phyloP scores from a whole-genome alignment of 441 rosid species.

The Jatropha podagrica region DNA sequence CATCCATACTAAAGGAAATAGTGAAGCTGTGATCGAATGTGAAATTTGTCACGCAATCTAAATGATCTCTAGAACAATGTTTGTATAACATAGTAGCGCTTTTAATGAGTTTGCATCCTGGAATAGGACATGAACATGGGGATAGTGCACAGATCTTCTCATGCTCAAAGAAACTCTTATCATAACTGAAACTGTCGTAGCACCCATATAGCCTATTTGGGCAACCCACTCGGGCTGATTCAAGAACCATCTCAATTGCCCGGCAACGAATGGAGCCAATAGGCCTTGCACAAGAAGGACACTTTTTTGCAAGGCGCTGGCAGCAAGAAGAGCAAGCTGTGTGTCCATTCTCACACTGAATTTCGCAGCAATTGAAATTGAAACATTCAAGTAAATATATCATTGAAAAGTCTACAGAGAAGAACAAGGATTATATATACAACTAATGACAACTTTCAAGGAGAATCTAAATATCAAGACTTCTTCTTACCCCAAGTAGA shows the following conservation, averaged over 20 bases:
- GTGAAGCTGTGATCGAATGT: too few species aligned
- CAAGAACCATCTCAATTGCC: slow-evolving; percentile 60
- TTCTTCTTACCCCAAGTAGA: too few species aligned
- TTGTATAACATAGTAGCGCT: too few species aligned
- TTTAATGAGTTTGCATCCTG: not conserved
- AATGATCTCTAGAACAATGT: too few species aligned
- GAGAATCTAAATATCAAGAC: too few species aligned
- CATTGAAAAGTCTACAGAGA: too few species aligned
- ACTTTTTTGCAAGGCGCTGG: slow-evolving; percentile 31
- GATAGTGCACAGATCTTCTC: not conserved
- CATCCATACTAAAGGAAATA: too few species aligned
- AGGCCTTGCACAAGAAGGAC: slow-evolving; percentile 45
- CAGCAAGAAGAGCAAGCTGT: slow-evolving; percentile 54
- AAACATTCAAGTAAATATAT: too few species aligned
- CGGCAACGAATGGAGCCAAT: slow-evolving; percentile 52
- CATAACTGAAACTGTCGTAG: slow-evolving; percentile 20
- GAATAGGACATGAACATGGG: slow-evolving; percentile 25
- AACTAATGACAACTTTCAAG: too few species aligned
- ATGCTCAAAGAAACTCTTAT: slow-evolving; percentile 29
- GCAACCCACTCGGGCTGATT: slow-evolving; percentile 39
- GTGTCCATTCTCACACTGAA: slow-evolving; percentile 54
- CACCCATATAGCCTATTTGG: slow-evolving; percentile 42
- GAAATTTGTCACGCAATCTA: too few species aligned
- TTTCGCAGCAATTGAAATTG: too few species aligned
- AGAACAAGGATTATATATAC: too few species aligned